phyloP scores from a whole-genome alignment of 129 eudicot species.

The Lactuca saligna region DNA sequence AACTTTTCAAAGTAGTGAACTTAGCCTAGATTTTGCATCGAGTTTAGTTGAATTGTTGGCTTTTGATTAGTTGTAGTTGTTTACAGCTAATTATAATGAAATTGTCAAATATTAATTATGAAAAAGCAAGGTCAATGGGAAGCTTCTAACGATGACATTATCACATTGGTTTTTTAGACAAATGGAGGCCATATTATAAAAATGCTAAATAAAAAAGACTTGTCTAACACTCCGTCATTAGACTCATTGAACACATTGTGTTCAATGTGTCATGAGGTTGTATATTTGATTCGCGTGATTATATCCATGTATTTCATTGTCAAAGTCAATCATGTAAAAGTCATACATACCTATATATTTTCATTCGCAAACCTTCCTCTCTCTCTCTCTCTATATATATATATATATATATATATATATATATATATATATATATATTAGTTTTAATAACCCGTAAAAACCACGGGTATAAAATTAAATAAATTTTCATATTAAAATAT shows the following conservation, averaged over 20 bases:
- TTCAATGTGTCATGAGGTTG: not conserved
- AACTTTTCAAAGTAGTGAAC: slow-evolving; percentile 2
- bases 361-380: no score
- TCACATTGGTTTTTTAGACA: not conserved
- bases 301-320: no score
- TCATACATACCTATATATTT: no score
- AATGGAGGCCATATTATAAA: not conserved
- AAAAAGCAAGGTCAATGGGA: not conserved
- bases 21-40: not conserved
- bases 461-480: no score
- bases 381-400: no score
- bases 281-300: no score
- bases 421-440: no score
- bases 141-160: not conserved
- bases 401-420: no score
- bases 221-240: not conserved
- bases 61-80: not conserved
- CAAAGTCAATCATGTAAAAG: no score
- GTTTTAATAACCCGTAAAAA: no score
- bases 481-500: no score
- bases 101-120: no score
- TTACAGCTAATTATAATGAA: not conserved
- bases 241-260: not conserved
- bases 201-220: not conserved
- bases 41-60: slow-evolving; percentile 3